A percentile compares a stretch with the other conserved stretches of the same genome.
Evolutionary conservation across 139 green algal genomes (phyloP).

Genomic region (Chlamydomonas sp.): DNA sequence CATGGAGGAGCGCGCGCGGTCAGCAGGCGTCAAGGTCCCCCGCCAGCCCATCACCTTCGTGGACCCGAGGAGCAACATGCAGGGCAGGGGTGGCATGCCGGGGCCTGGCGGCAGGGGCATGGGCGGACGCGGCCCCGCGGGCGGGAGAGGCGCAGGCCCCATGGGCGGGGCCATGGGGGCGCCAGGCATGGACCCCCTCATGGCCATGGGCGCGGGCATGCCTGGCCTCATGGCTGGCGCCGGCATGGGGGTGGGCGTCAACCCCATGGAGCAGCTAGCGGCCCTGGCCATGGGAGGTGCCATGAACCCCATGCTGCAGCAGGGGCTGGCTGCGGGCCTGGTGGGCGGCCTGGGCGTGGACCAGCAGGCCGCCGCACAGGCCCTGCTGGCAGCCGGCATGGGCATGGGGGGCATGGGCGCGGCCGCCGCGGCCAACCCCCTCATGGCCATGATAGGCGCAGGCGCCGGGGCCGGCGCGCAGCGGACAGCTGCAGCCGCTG

Average conservation of each 20-base stretch:
- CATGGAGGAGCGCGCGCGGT: slow-evolving; percentile 63
- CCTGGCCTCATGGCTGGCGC: not conserved
- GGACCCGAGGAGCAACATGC: not conserved
- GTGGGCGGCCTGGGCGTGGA: slow-evolving; percentile 10
- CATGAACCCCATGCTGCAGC: slow-evolving; percentile 6
- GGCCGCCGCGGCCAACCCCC: not conserved
- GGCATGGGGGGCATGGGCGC: not conserved
- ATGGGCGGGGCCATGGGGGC: slow-evolving; percentile 8
- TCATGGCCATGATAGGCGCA: not conserved
- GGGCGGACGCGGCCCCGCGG: too few relatives aligned
- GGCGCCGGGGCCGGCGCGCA: not conserved
- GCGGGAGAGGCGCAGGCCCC: not conserved
- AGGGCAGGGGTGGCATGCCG: not conserved
- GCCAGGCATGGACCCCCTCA: slow-evolving; percentile 39
- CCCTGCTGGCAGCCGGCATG: not conserved
- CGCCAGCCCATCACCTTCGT: slow-evolving; percentile 9
- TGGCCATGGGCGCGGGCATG: slow-evolving; percentile 36
- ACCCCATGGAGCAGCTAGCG: slow-evolving; percentile 9
- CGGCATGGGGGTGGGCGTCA: slow-evolving; percentile 3
- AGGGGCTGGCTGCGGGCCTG: slow-evolving; percentile 7
- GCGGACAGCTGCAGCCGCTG: not conserved
- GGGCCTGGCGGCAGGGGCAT: not conserved
- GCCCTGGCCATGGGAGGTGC: not conserved
- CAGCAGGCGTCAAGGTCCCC: slow-evolving; percentile 31
- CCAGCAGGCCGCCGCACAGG: not conserved